Evolutionary conservation across 2,329 filamentous ascomycete genomes (phyloP), one percentile per base, ranked within the genome.

Genomic region (Ascochyta rabiei): DNA sequence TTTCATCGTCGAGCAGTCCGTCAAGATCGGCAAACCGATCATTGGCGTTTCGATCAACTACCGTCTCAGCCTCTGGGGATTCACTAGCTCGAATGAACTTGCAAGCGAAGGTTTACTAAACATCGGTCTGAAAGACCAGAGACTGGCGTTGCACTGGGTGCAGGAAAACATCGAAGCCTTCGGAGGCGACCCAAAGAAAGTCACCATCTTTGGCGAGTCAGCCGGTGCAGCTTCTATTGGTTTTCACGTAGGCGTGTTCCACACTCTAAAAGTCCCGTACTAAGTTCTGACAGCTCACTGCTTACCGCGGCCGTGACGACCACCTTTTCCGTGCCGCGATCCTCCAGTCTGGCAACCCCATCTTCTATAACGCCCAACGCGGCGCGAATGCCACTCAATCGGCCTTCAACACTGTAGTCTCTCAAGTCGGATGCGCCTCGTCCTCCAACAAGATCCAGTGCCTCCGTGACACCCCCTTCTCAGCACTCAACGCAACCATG

Each of bases 391-490:
- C 44, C 33, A 31, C 61, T 19, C 44, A 56, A 18, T 18, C 53
- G 75, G 44, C 54, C 2, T 56, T 75, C 6, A 68, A 75, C 3
- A 74, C 56, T 6, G 40, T 80, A 0, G 53, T 64, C 28, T 37
- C 40, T 1, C 39, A 48, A 23, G 40, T 51, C 21, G 48, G 43
- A 16, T 75, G 72, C 48, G 28, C 48, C 13, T 37, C 41, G 1
- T 33, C 55, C 2, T 7, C 48, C 6, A 33, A 62, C 21, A 57
- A 50, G 6, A 48, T 73, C 10, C 56, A 69, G 24, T 72, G 70
- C 68, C 82, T 95, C 8, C 85, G 89, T 16, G 72, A 71, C 1
- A 73, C 85, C 1, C 77, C 82, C 16, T 89, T 87, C 69, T 75
- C 82, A 2, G 80, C 74, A 0, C 84, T 89, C 62, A 82, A 86